These are phyloP conservation scores for Phytophthora ohioensis DNA, from an alignment of 352 stramenopile genomes.

Conservation along the genomic window DNA sequence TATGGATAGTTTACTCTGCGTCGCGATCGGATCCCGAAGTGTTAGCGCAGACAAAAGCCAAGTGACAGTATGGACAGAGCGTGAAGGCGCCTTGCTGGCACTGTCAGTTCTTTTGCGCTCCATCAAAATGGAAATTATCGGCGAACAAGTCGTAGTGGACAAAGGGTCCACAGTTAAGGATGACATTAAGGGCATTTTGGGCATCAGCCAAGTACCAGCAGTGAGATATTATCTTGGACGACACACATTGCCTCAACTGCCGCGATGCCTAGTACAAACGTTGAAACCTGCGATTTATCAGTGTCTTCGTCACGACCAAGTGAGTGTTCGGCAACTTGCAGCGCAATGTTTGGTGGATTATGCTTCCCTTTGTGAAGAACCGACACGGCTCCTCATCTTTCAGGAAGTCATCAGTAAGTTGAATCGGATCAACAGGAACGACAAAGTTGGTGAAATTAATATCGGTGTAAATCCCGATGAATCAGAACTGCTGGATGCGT, in stretches of 20 bases:
- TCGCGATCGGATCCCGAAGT: constrained; percentile 37
- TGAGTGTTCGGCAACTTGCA: constrained; percentile 62
- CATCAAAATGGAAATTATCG: constrained; percentile 32
- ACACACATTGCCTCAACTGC: constrained; percentile 33
- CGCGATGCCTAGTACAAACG: constrained; percentile 39
- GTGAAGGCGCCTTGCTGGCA: constrained; percentile 58
- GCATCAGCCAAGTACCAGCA: background rate
- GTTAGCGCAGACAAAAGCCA: constrained; percentile 37
- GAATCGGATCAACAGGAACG: constrained; percentile 57
- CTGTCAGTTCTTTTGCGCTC: constrained; percentile 46
- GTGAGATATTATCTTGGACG: constrained; percentile 44
- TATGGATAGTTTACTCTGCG: constrained; percentile 51
- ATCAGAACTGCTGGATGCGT: constrained; percentile 53
- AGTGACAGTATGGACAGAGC: constrained; percentile 49
- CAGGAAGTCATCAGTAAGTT: constrained; percentile 84
- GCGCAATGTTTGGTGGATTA: constrained; percentile 59
- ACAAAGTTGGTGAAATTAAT: constrained; percentile 5
- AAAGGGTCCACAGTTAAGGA: constrained; percentile 38
- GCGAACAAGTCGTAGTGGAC: background rate
- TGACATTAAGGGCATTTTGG: constrained; percentile 40
- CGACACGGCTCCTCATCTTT: constrained; percentile 62
- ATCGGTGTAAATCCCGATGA: constrained; percentile 3
- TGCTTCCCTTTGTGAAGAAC: constrained; percentile 58
- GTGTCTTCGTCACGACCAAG: constrained; percentile 63
- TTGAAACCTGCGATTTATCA: constrained; percentile 67